Base-by-base conservation (phyloP, 805 yeast genomes). In the Grigorovia humatica region DNA sequence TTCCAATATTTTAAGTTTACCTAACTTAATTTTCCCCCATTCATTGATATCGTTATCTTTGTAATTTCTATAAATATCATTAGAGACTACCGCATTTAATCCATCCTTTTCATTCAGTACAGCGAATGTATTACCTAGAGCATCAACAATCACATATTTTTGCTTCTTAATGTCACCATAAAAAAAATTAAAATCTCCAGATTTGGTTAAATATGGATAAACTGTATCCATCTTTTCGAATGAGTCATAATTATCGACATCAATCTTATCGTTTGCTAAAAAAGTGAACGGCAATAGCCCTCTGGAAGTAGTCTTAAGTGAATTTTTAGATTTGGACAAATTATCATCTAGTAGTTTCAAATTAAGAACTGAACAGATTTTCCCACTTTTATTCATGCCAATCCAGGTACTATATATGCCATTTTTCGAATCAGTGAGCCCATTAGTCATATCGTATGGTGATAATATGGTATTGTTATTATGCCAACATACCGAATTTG, bases 331-430 rank as follows among this genome's bases (percentile, higher is more conserved):
- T 32, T 20, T 20, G 8, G 17, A 9, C 6, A 32, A 17, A 15
- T 35, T 43, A 11, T 46, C 48, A 43, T 30, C n/a, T 54, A 47
- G 93, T 47, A 86, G 70, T 63, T 58, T 61, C 41, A 79, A 81
- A 63, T 91, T 91, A 17, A 93, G 82, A 29, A 91, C 73, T 2
- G 85, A 85, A 0, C 95, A 85, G 1, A 90, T 52, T 53, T 75
- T 74, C 0, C 88, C 88, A 2, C 58, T 63, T 32, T 71, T 70
- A 43, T 80, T 74, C 1, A 85, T 75, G 0, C 96, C 97, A 1
- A 88, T 79, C 99, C 99, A 93, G 0, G 97, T 87, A 1, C 99
- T 97, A 55, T 80, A 87, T 51, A 81, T 89, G 18, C 48, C 49
- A 9, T 48, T 43, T 9, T 53, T 51, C n/a, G n/a, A 13, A 6